Percentiles rank a stretch among this genome's conserved stretches.
Evolutionary conservation across 1,284 basidiomycete species (phyloP).

Genomic region (Rhodotorula sp.): DNA sequence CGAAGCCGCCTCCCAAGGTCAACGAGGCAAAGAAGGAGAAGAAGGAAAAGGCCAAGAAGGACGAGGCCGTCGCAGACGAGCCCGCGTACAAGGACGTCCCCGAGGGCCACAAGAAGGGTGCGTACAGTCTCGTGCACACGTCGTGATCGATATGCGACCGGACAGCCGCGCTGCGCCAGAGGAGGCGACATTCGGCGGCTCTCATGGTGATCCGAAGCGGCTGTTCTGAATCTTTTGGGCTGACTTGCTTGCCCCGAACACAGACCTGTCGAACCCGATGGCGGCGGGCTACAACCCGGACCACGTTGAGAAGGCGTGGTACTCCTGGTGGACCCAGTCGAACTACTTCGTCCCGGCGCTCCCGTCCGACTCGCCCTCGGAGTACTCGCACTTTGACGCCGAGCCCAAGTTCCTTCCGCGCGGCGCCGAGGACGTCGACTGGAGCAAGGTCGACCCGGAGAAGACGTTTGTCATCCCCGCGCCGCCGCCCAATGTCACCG

Average conservation of each 20-base stretch:
- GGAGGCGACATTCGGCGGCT: neutral
- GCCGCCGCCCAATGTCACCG: constrained; percentile 98
- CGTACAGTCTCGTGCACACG: neutral
- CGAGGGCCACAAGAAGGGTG: constrained; percentile 39
- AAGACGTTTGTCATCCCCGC: constrained; percentile 79
- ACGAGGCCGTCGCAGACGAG: constrained; percentile 32
- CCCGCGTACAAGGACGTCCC: constrained; percentile 34
- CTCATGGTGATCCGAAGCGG: neutral
- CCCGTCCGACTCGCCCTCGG: constrained; percentile 32
- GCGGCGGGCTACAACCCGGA: constrained; percentile 89
- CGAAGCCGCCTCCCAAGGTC: neutral
- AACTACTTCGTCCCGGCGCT: constrained; percentile 86
- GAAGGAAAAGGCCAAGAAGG: constrained; percentile 35
- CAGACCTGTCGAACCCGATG: constrained; percentile 87
- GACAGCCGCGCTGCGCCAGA: too few relatives aligned
- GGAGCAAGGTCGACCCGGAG: constrained; percentile 35
- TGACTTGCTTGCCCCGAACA: neutral
- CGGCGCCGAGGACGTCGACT: constrained; percentile 58
- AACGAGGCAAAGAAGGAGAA: constrained; percentile 9
- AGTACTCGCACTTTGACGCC: constrained; percentile 46
- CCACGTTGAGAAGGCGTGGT: constrained; percentile 94
- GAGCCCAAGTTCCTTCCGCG: constrained; percentile 46
- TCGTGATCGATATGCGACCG: too few relatives aligned
- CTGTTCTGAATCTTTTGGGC: neutral
- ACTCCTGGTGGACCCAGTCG: constrained; percentile 93